Evolutionary conservation across 495 filamentous ascomycete genomes (phyloP).

Genomic region (Apodospora peruviana): DNA sequence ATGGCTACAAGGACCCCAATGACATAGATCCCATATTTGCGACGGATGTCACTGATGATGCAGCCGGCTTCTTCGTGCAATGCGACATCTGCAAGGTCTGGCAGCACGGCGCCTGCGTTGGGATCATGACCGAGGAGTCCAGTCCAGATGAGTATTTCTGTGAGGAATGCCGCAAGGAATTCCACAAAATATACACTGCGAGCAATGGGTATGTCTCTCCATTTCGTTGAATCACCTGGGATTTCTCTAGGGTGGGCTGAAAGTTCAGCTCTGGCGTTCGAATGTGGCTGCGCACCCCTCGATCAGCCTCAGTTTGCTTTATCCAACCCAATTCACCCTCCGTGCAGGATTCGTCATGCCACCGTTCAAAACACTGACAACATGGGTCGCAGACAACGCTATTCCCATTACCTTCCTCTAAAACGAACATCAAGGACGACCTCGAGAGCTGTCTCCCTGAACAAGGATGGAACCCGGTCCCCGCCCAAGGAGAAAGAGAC

Average conservation of each 20-base stretch:
- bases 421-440: constrained; percentile 39
- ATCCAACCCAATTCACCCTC: constrained; percentile 3
- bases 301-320: constrained; percentile 16
- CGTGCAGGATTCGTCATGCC: neutral
- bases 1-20: constrained; percentile 40
- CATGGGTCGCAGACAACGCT: constrained; percentile 43
- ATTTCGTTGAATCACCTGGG: constrained; percentile 3
- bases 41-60: constrained; percentile 72
- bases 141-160: constrained; percentile 98
- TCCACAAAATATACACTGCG: constrained; percentile 75
- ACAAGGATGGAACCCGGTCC: constrained; percentile 50
- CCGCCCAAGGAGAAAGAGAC: constrained; percentile 42
- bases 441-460: constrained; percentile 51
- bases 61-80: constrained; percentile 94
- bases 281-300: constrained; percentile 20
- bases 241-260: constrained; percentile 9
- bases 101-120: constrained; percentile 98
- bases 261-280: constrained; percentile 22
- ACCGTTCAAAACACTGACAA: constrained; percentile 19
- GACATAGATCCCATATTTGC: constrained; percentile 53
- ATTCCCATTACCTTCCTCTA: constrained; percentile 51
- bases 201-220: constrained; percentile 71
- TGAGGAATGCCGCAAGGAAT: constrained; percentile 85
- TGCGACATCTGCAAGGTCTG: constrained; percentile 97
- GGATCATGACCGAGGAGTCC: constrained; percentile 86